Evolutionary conservation across 2,329 filamentous ascomycete genomes (phyloP).

Genomic region (Hirsutella minnesotensis): DNA sequence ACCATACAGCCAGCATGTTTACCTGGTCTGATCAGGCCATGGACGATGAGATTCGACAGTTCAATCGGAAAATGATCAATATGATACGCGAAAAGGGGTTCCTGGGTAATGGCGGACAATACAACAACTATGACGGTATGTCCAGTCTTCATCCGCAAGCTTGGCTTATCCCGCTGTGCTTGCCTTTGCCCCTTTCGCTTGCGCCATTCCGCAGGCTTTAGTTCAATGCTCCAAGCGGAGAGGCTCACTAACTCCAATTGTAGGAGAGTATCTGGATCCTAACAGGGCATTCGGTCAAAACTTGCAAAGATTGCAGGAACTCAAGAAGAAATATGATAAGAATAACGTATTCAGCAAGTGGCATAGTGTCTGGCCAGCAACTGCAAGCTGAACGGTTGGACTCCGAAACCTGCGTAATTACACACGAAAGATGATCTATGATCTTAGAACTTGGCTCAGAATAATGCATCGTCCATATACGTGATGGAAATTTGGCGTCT

Average conservation of each 20-base stretch:
- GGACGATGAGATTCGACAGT: constrained; percentile 23
- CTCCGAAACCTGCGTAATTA: too few species aligned
- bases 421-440: too few species aligned
- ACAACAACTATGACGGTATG: not conserved
- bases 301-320: constrained; percentile 12
- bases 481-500: too few species aligned
- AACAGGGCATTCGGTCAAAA: constrained; percentile 28
- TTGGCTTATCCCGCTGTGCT: too few species aligned
- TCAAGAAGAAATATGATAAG: constrained; percentile 23
- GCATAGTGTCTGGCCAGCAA: constrained; percentile 2
- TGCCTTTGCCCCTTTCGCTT: too few species aligned
- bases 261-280: not conserved
- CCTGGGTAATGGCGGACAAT: not conserved
- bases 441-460: too few species aligned
- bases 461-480: too few species aligned
- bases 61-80: constrained; percentile 22
- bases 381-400: too few species aligned
- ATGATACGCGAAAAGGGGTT: constrained; percentile 13
- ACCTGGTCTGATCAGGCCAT: constrained; percentile 26
- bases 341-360: constrained; percentile 22
- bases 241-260: not conserved
- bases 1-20: constrained; percentile 27
- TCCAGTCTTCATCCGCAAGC: too few species aligned
- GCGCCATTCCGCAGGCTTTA: too few species aligned
- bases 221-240: not conserved